phyloP scores from a whole-genome alignment of 805 yeast species.

The Starmerella scarabaei region DNA sequence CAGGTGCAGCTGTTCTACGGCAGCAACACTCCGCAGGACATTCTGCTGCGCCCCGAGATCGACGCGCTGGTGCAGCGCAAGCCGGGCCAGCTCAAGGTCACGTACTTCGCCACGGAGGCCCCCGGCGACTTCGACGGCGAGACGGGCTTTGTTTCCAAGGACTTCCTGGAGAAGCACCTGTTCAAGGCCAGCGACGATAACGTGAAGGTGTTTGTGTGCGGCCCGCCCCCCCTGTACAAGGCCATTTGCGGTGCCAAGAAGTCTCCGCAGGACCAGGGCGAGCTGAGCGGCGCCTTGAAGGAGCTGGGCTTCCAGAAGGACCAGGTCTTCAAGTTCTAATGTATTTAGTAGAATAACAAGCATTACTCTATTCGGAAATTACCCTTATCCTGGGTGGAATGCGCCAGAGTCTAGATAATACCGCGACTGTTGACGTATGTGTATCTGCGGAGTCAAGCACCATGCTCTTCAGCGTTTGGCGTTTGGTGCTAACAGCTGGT shows the following conservation, averaged over 20 bases:
- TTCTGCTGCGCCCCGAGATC: constrained; percentile 63
- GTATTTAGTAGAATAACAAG: background rate
- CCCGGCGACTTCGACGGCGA: constrained; percentile 19
- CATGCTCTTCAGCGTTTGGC: too few relatives aligned
- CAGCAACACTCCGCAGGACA: constrained; percentile 61
- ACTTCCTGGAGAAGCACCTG: constrained; percentile 46
- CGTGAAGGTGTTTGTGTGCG: constrained; percentile 77
- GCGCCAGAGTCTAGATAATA: too few relatives aligned
- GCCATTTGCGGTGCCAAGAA: constrained; percentile 77
- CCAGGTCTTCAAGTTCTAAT: constrained; percentile 75
- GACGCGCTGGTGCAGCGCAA: constrained; percentile 51
- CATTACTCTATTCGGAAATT: background rate
- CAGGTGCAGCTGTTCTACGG: constrained; percentile 76
- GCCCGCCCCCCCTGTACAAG: constrained; percentile 85
- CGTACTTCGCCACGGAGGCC: constrained; percentile 64
- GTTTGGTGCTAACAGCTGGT: too few relatives aligned
- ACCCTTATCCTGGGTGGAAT: too few relatives aligned
- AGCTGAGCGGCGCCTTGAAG: constrained; percentile 70
- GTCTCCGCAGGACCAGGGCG: constrained; percentile 90
- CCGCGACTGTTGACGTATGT: too few relatives aligned
- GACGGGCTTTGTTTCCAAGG: constrained; percentile 66
- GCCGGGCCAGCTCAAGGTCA: constrained; percentile 66
- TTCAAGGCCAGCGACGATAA: constrained; percentile 54
- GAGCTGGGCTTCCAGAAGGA: constrained; percentile 82
- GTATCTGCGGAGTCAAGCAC: too few relatives aligned